Percentiles rank a stretch among this genome's conserved stretches.
Conservation (phyloP, 352 stramenopile genomes). For the Phytophthora syringae region DNA sequence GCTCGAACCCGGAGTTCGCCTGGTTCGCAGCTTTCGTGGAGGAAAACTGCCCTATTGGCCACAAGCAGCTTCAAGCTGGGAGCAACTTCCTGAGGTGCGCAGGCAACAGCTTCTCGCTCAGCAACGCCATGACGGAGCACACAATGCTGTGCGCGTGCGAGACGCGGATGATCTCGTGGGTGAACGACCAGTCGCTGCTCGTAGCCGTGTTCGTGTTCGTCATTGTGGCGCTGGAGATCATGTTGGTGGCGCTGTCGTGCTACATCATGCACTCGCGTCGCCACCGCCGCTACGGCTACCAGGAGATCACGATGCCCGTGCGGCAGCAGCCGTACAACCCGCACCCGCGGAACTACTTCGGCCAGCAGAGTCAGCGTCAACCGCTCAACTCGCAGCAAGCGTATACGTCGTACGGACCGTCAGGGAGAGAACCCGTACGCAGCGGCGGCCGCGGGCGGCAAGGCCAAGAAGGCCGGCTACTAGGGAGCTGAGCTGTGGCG, state of each 20-base stretch:
- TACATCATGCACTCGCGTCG: conserved; percentile 85
- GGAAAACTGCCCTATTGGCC: conserved; percentile 71
- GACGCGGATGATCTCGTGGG: conserved; percentile 78
- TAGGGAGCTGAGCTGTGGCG: conserved; percentile 8
- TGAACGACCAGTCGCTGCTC: conserved; percentile 81
- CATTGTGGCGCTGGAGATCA: conserved; percentile 83
- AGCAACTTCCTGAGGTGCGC: conserved; percentile 80
- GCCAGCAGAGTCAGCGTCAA: conserved; percentile 43
- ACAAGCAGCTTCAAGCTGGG: conserved; percentile 51
- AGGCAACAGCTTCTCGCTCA: conserved; percentile 65
- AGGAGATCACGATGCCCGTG: conserved; percentile 88
- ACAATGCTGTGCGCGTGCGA: conserved; percentile 86
- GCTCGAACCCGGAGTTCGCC: conserved; percentile 57
- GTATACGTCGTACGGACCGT: conserved; percentile 40
- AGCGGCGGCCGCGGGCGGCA: conserved; percentile 30
- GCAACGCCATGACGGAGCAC: conserved; percentile 73
- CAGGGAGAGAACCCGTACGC: conserved; percentile 42
- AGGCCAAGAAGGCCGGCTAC: conserved; percentile 29
- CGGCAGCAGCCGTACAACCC: conserved; percentile 82
- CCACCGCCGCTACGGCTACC: conserved; percentile 70
- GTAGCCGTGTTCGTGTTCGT: conserved; percentile 82
- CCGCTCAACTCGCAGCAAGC: conserved; percentile 48
- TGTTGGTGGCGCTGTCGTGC: conserved; percentile 79
- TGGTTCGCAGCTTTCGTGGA: conserved; percentile 84
- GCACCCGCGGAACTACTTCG: conserved; percentile 82